phyloP scores from a whole-genome alignment of 768 basidiomycete species.

The Amanita polypyramis region DNA sequence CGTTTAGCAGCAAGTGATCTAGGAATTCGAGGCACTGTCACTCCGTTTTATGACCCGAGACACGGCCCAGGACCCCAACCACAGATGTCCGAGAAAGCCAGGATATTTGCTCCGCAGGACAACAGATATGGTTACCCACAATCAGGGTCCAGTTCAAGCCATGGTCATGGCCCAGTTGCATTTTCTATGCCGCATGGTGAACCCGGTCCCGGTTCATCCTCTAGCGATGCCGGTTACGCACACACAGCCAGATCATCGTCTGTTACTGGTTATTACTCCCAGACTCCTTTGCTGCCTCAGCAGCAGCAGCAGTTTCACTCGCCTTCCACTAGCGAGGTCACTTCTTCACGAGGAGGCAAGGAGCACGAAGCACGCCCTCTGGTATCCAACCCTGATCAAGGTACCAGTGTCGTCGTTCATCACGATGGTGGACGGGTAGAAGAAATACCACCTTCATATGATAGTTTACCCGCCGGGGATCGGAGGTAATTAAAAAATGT shows the following conservation, averaged over 20 bases:
- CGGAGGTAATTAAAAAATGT: neutral
- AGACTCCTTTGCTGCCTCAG: neutral
- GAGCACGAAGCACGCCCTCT: neutral
- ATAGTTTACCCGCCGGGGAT: constrained; percentile 6
- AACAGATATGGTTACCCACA: neutral
- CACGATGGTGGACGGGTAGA: constrained; percentile 6
- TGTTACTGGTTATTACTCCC: constrained; percentile 1
- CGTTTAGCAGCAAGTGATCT: constrained; percentile 18
- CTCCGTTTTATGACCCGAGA: constrained; percentile 19
- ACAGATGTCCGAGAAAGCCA: constrained; percentile 6
- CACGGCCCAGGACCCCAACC: constrained; percentile 3
- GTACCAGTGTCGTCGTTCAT: constrained; percentile 1
- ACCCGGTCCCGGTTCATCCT: neutral
- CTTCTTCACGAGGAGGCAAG: constrained; percentile 5
- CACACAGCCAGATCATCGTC: constrained; percentile 5
- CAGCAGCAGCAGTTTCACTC: constrained; percentile 3
- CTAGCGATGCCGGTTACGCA: constrained; percentile 3
- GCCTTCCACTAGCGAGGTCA: neutral
- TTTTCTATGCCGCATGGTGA: neutral
- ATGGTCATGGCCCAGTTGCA: neutral
- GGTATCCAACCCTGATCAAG: constrained; percentile 2
- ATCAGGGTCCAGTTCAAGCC: neutral
- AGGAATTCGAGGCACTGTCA: constrained; percentile 21
- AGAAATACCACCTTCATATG: constrained; percentile 1
- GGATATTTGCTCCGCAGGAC: neutral